Evolutionary conservation across 768 basidiomycete species (phyloP), one percentile per base, ranked within the genome.

Genomic region (Calocera viscosa): DNA sequence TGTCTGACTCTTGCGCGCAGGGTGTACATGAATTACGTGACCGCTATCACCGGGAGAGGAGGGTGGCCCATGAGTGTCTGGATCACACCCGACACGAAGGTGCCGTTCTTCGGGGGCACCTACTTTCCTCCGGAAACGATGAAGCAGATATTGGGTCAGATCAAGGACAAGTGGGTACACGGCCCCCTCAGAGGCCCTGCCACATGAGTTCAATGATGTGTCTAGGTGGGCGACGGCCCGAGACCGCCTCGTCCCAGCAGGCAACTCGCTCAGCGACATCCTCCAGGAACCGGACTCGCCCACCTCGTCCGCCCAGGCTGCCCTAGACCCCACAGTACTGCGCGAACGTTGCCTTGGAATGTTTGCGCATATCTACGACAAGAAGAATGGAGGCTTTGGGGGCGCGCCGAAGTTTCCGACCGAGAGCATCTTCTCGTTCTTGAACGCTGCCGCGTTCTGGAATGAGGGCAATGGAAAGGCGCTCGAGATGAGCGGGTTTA

Each of bases 21-120:
- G n/a, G 67, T 80, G n/a, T 80, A 80, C 69, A 80, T 80, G 79
- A 76, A 72, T 0, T 79, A 77, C 71, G 69, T 80, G 0, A 78
- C 78, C 53, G 74, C 74, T 1, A 74, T 73, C 0, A 69, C 72
- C 12, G 74, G 75, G 16, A 69, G 74, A 11, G 75, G 75, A 1
- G 75, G 75, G 0, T 76, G 75, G 75, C 75, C 75, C 14, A 74
- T 76, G 75, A 75, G 75, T 30, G 72, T 76, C 8, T 60, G 53
- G 53, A 60, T 60, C 53, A 60, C 53, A 28, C 53, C 53, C 2
- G 53, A 60, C 53, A 60, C 53, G 53, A 60, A 60, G 69, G 71
- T 72, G 33, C 64, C 70, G 33, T 39, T 76, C 22, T 17, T 17
- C 26, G 43, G 65, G 28, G 28, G n/a, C 14, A 40, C 47, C 17